Base-by-base conservation (phyloP, 1,284 basidiomycete species). In the Irpex sp. region DNA sequence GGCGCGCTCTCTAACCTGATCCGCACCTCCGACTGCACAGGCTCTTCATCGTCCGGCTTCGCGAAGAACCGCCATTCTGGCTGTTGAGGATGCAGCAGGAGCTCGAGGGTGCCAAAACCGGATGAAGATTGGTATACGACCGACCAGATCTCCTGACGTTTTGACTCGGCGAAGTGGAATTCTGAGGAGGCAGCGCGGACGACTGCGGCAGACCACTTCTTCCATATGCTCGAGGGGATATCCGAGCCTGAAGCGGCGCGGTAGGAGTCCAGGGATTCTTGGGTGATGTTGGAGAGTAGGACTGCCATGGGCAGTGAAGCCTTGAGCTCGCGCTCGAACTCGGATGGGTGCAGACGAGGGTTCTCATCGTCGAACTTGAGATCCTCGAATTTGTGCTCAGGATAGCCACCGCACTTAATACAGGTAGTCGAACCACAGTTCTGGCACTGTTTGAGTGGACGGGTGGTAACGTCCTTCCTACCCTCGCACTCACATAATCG, bases 401-500 rank as follows among this genome's bases (percentile, higher is more conserved):
- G 96, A 63, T 94, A 87, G 26, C 94, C 95, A 51, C 93, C 93
- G 72, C 96, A 97, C 68, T 87, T 88, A 66, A 84, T 84, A 77
- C 96, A 98, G 21, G 91, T 89, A 7, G 93, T 87, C 15, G 88
- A 86, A 11, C 85, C 86, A 71, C 96, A 98, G 62, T 91, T 90
- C 7, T 73, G 65, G 74, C 96, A 98, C 13, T 83, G 84, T 59
- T 85, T 83, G 47, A 97, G 80, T 17, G 84, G 79, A n/a, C 88
- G 81, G 5, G 81, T 82, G 0, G 92, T 92, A 68, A 93, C 88
- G 64, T 87, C 90, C 37, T 86, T 84, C 13, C 93, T 89, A 2
- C 96, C 96, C 75, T 98, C 96, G 72, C 96, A 98, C 26, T 83
- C 80, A 73, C 96, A 98, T 31, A 95, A 84, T 21, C 96, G 87